Base-by-base conservation (phyloP, 495 filamentous ascomycete genomes). In the Trichocladium uniseriatum region DNA sequence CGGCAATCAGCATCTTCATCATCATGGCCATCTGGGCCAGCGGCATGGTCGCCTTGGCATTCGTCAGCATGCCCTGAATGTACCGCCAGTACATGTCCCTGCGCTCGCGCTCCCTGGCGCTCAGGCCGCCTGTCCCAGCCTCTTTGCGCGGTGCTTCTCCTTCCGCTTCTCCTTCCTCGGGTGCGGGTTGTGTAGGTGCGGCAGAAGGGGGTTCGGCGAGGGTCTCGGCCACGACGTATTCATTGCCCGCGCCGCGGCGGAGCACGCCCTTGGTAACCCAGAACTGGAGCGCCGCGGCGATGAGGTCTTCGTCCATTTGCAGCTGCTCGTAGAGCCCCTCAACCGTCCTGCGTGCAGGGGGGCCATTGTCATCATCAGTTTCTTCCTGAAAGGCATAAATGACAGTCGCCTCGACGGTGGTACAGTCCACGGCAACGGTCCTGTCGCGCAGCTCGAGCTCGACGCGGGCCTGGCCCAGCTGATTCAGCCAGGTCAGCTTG, bases 61-160 rank as follows among this genome's bases (percentile, higher is more conserved):
- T 96, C 50, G 86, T 97, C 68, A 99, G 69, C 91, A 99, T 96
- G 38, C 86, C 87, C 43, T 86, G 72, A 50, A 99, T 87, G 61
- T 92, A 96, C 61, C 87, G 81, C 81, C 82, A 86, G 69, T 95
- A 94, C 32, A 95, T 74, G 44, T 79, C 77, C 41, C 83, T 83
- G 59, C 89, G 90, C 70, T 94, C 87, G 62, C 75, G 76, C 13
- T 80, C 77, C 34, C 75, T 70, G 29, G 69, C 66, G 31, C 31
- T 32, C 31, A 32, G 5, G 31, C 9, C 31, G 31, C n/a, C n/a
- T n/a, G n/a, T n/a, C n/a, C n/a, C n/a, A n/a, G n/a, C n/a, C n/a
- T n/a, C n/a, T n/a, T n/a, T n/a, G 31, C 31, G 31, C 31, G 9
- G 31, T 15, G 27, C 31, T 7, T 32, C 18, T 35, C 2, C 20